Conservation (phyloP, 148 eudicot genomes). For the Amaranthus palmeri region DNA sequence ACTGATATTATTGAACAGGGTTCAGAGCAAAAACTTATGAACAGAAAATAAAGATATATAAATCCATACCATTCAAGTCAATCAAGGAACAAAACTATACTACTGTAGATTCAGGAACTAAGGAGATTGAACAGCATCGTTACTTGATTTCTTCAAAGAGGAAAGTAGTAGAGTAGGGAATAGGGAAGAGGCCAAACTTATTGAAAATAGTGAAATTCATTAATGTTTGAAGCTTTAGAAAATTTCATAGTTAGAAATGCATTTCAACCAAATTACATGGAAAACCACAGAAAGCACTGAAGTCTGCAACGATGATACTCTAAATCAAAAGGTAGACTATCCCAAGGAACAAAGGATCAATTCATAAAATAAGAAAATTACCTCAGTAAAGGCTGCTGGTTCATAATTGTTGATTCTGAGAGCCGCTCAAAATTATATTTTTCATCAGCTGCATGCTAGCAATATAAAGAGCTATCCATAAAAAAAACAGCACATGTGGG, state of each 20-base stretch:
- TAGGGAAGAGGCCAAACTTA: not conserved
- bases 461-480: constrained; percentile 9
- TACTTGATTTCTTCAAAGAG: not conserved
- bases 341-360: not conserved
- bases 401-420: constrained; percentile 68
- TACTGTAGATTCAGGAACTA: not conserved
- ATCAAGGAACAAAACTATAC: not conserved
- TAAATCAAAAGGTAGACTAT: not conserved
- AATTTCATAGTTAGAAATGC: not conserved
- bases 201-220: not conserved
- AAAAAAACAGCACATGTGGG: not conserved
- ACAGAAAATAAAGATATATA: too few species aligned
- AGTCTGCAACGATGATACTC: not conserved
- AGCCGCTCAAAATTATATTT: constrained; percentile 89
- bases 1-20: too few species aligned
- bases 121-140: not conserved
- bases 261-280: not conserved
- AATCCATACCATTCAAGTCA: not conserved
- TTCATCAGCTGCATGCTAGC: constrained; percentile 99
- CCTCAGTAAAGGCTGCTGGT: constrained; percentile 93
- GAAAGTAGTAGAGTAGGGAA: not conserved
- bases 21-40: too few species aligned
- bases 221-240: not conserved
- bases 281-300: not conserved
- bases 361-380: constrained; percentile 10